Evolutionary conservation across 257 asterid species (phyloP).

Genomic region (Solanum sparsipilum): DNA sequence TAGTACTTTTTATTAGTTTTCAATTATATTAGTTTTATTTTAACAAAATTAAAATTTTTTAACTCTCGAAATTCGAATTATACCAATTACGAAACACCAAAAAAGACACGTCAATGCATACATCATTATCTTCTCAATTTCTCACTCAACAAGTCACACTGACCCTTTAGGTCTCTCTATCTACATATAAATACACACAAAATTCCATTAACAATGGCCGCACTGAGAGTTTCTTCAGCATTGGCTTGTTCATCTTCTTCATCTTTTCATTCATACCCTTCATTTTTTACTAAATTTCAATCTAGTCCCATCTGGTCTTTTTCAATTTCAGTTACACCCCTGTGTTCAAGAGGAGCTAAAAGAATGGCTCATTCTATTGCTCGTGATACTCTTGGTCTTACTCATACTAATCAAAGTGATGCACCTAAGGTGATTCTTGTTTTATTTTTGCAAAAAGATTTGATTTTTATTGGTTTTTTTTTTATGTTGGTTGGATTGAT

Average conservation of each 20-base stretch:
- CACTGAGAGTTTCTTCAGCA: constrained; percentile 14
- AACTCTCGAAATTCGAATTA: not conserved
- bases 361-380: constrained; percentile 37
- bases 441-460: not conserved
- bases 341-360: constrained; percentile 17
- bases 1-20: too few relatives aligned
- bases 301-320: constrained; percentile 12
- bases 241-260: not conserved
- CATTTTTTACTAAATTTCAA: constrained; percentile 18
- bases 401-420: constrained; percentile 21
- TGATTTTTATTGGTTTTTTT: not conserved
- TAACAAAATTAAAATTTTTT: accelerated
- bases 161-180: not conserved
- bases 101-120: not conserved
- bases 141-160: not conserved
- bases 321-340: constrained; percentile 16
- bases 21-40: not conserved
- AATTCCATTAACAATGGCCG: constrained; percentile 17
- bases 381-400: constrained; percentile 43
- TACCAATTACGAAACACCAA: not conserved
- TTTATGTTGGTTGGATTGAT: not conserved
- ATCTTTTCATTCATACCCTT: not conserved
- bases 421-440: constrained; percentile 15
- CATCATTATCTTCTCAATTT: not conserved
- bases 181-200: not conserved